Evolutionary conservation across 257 asterid genomes (phyloP).

Genomic region (Eustoma russellianum): DNA sequence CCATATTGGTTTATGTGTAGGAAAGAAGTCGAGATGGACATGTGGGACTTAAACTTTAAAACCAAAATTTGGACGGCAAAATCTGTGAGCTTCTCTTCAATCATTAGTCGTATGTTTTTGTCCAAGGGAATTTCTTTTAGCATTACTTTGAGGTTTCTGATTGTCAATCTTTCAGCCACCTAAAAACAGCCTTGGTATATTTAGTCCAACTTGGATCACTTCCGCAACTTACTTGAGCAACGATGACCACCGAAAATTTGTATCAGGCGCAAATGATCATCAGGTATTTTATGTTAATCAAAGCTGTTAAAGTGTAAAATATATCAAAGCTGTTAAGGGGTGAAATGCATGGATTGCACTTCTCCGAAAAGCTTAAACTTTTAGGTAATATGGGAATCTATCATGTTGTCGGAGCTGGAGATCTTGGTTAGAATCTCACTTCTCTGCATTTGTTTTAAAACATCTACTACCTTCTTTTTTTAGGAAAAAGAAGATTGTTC

Average conservation of each 20-base stretch:
- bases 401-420: too few relatives aligned
- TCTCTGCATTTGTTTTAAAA: too few relatives aligned
- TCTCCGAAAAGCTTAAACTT: too few relatives aligned
- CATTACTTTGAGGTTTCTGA: slow-evolving; percentile 9
- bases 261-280: slow-evolving; percentile 72
- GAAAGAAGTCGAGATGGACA: slow-evolving; percentile 81
- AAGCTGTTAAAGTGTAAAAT: neutral
- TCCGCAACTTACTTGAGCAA: slow-evolving; percentile 67
- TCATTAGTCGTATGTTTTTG: slow-evolving; percentile 2
- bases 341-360: too few relatives aligned
- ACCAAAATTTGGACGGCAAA: slow-evolving; percentile 67
- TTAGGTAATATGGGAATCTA: too few relatives aligned
- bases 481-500: too few relatives aligned
- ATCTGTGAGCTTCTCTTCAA: slow-evolving; percentile 48
- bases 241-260: slow-evolving; percentile 86
- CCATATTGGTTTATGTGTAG: slow-evolving; percentile 19
- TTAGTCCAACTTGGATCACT: slow-evolving; percentile 86
- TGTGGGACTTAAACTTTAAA: slow-evolving; percentile 67
- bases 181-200: slow-evolving; percentile 70
- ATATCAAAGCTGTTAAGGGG: too few relatives aligned
- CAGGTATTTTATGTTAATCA: slow-evolving; percentile 40
- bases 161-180: slow-evolving; percentile 52
- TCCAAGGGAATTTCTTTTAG: slow-evolving; percentile 1
- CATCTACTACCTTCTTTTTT: too few relatives aligned
- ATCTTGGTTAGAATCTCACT: too few relatives aligned